Evolutionary conservation across 345 rosid species (phyloP).

Genomic region (Boechera retrofracta): DNA sequence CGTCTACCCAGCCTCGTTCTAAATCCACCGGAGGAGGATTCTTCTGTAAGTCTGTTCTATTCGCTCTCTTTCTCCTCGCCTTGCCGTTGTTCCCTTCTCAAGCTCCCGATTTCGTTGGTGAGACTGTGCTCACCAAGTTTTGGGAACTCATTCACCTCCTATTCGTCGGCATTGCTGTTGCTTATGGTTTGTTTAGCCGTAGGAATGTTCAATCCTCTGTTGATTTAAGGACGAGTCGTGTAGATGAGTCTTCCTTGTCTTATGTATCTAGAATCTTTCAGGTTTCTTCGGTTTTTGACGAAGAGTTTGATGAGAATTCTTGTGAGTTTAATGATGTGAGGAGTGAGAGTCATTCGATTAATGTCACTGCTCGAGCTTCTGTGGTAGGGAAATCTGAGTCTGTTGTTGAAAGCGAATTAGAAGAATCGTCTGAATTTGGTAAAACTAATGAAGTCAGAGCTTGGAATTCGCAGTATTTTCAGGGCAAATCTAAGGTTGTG

Average conservation of each 20-base stretch:
- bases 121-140: conserved; percentile 56
- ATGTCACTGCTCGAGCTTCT: conserved; percentile 11
- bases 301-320: conserved; percentile 55
- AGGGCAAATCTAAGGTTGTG: conserved; percentile 58
- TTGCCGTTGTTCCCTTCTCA: conserved; percentile 79
- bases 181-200: conserved; percentile 82
- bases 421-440: conserved; percentile 35
- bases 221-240: conserved; percentile 41
- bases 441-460: conserved; percentile 51
- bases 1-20: conserved; percentile 17
- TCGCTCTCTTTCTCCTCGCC: conserved; percentile 63
- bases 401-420: conserved; percentile 43
- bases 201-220: conserved; percentile 51
- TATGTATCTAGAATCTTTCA: conserved; percentile 56
- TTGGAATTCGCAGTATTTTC: conserved; percentile 71
- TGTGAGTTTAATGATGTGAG: conserved; percentile 52
- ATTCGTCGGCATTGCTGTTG: conserved; percentile 81
- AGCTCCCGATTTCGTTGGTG: conserved; percentile 71
- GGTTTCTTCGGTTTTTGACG: conserved; percentile 65
- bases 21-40: conserved; percentile 42
- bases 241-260: conserved; percentile 53
- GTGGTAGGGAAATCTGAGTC: conserved; percentile 29
- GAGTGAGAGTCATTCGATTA: conserved; percentile 19
- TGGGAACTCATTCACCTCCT: conserved; percentile 79
- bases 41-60: conserved; percentile 60